Conservation (phyloP, 169 alveolate species). For the Plasmodium cynomolgi region DNA sequence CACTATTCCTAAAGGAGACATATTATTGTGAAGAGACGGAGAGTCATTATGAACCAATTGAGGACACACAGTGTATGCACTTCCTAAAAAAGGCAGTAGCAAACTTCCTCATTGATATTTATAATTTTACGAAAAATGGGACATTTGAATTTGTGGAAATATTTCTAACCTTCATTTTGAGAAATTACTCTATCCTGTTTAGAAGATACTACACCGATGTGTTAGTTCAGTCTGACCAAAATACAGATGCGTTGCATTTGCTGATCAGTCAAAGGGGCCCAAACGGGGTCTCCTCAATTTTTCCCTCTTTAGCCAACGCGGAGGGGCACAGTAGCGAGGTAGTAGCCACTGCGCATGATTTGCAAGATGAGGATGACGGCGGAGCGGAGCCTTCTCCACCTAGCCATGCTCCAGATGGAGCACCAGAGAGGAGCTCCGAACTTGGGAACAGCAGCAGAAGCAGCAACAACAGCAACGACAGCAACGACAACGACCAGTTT, state of each 20-base stretch:
- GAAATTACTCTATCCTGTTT: constrained; percentile 30
- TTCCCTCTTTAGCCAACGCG: background rate
- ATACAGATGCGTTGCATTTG: background rate
- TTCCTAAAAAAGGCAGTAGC: constrained; percentile 9
- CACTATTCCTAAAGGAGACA: constrained; percentile 21
- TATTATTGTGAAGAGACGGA: constrained; percentile 69
- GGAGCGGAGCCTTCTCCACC: background rate
- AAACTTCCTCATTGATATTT: constrained; percentile 40
- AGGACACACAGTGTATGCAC: background rate
- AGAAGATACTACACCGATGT: constrained; percentile 13
- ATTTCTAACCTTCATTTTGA: constrained; percentile 56
- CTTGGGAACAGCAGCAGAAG: background rate
- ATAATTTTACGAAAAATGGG: constrained; percentile 66
- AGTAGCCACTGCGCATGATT: background rate
- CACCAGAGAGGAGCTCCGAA: background rate
- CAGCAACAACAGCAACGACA: background rate
- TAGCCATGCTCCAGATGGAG: background rate
- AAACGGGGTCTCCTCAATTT: background rate
- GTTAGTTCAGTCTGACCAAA: background rate
- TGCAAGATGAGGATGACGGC: background rate
- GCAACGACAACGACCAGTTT: background rate
- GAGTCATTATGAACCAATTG: constrained; percentile 3
- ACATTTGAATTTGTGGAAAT: constrained; percentile 49
- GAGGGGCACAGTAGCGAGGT: background rate
- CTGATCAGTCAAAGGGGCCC: background rate